Percentiles rank a stretch among this genome's conserved stretches.
Conservation (phyloP, 225 moss, liverwort and hornwort species). For the Bryum argenteum region DNA sequence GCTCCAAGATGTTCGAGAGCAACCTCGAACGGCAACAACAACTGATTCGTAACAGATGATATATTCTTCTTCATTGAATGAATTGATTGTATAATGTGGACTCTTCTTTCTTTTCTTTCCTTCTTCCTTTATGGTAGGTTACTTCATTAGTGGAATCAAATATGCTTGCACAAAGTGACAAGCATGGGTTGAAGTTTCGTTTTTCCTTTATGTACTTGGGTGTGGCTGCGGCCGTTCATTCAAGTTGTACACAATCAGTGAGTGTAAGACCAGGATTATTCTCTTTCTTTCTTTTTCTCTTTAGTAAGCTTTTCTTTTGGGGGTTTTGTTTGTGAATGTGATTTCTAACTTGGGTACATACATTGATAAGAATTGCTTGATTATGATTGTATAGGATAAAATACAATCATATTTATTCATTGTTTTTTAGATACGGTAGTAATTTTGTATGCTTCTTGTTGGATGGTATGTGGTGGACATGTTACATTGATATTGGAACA, state of each 20-base stretch:
- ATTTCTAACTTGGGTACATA: too few relatives aligned
- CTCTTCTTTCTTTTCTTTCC: background rate
- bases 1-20: conserved; percentile 50
- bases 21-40: conserved; percentile 51
- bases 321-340: too few relatives aligned
- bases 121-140: background rate
- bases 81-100: conserved; percentile 25
- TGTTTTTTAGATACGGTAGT: too few relatives aligned
- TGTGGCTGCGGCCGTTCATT: conserved; percentile 25
- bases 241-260: conserved; percentile 42
- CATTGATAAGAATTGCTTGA: too few relatives aligned
- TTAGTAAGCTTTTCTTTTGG: background rate
- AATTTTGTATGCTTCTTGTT: too few relatives aligned
- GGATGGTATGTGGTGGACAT: too few relatives aligned
- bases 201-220: conserved; percentile 25
- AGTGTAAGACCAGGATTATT: conserved; percentile 36
- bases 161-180: conserved; percentile 53
- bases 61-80: conserved; percentile 5
- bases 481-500: too few relatives aligned
- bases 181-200: conserved; percentile 36
- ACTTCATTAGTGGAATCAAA: conserved; percentile 23
- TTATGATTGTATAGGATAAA: too few relatives aligned
- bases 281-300: background rate
- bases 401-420: too few relatives aligned
- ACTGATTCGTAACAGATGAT: conserved; percentile 47